Percentiles rank a stretch among this genome's conserved stretches.
phyloP scores from a whole-genome alignment of 2,329 filamentous ascomycete genomes.

The Chaetomium globosum region DNA sequence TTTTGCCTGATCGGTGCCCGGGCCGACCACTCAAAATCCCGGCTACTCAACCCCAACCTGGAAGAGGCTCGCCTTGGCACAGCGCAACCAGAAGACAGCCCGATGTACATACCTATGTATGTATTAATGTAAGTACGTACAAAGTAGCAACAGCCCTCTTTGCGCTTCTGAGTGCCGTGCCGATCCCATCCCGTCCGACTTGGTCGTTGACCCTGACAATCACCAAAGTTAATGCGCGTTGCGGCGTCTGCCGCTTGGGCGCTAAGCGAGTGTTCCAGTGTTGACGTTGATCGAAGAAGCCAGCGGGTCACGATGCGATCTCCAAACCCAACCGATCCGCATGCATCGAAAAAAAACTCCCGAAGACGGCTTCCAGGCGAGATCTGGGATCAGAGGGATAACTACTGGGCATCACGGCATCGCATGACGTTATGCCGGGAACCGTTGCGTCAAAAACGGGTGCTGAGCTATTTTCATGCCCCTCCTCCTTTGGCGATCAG shows the following conservation, averaged over 20 bases:
- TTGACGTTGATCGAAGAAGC: slow-evolving; percentile 1
- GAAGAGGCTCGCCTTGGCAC: background rate
- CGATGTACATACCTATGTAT: background rate
- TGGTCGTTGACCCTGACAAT: slow-evolving; percentile 11
- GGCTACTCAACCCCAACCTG: background rate
- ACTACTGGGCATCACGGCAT: background rate
- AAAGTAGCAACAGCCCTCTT: background rate
- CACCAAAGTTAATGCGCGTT: slow-evolving; percentile 6
- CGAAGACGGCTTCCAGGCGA: background rate
- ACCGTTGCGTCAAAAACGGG: background rate
- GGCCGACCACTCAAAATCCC: slow-evolving; percentile 5
- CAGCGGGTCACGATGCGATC: too few species aligned
- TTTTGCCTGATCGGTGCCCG: slow-evolving; percentile 10
- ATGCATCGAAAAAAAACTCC: slow-evolving; percentile 5
- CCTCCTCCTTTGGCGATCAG: background rate
- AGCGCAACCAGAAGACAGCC: background rate
- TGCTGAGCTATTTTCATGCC: background rate
- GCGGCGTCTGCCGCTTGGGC: background rate
- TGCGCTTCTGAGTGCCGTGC: slow-evolving; percentile 1
- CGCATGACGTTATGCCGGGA: slow-evolving; percentile 1
- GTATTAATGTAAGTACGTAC: background rate
- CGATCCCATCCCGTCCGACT: slow-evolving; percentile 14
- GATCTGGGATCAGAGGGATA: background rate
- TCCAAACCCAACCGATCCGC: background rate
- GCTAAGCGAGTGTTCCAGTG: slow-evolving; percentile 10